These are phyloP conservation scores for Poa annua DNA, from an alignment of 176 grass and related monocot species.

Conservation along the genomic window DNA sequence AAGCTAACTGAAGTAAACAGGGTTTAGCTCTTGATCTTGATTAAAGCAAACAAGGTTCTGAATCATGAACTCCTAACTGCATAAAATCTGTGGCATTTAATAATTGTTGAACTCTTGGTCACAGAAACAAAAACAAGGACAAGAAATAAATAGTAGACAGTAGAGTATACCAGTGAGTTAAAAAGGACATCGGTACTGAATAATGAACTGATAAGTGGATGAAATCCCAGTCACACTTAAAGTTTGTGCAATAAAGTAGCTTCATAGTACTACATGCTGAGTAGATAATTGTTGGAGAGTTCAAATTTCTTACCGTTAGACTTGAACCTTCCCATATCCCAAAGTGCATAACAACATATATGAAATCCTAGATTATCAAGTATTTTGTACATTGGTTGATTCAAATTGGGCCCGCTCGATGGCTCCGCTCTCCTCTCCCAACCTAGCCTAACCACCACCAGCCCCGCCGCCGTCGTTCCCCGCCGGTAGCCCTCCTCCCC, in stretches of 20 bases:
- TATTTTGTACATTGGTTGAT: no score
- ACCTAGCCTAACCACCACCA: no score
- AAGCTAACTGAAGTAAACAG: no score
- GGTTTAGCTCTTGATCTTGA: not conserved
- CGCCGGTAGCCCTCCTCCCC: no score
- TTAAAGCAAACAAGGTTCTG: not conserved
- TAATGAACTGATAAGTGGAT: constrained; percentile 10
- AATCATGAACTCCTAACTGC: not conserved
- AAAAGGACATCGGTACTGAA: not conserved
- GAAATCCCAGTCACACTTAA: constrained; percentile 5
- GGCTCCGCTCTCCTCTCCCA: no score
- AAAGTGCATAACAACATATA: not conserved
- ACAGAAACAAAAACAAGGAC: not conserved
- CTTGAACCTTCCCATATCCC: not conserved
- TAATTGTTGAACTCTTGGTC: constrained; percentile 2
- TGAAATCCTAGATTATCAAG: no score
- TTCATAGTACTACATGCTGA: not conserved
- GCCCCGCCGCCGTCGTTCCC: no score
- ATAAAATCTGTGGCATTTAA: constrained; percentile 12
- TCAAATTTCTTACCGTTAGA: not conserved
- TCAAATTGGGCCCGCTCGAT: no score
- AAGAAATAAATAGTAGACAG: not conserved
- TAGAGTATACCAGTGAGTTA: constrained; percentile 11
- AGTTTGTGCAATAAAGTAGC: constrained; percentile 19
- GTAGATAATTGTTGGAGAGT: not conserved